Conservation (phyloP, 768 basidiomycete species). For the Fistulinella prunicolor region DNA sequence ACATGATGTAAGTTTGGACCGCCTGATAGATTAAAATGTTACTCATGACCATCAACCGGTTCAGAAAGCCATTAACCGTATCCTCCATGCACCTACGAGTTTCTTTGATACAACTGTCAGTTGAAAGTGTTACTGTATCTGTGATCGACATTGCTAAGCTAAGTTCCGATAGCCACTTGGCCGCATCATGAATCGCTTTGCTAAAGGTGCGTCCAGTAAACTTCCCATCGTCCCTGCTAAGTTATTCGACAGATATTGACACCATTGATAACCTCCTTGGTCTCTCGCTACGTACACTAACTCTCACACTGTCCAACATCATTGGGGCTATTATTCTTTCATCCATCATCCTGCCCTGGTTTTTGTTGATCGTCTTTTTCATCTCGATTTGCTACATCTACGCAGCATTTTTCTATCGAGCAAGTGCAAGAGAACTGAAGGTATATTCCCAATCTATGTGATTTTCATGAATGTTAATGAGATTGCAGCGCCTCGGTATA, state of each 20-base stretch:
- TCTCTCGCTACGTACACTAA: conserved; percentile 75
- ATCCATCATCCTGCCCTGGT: conserved; percentile 77
- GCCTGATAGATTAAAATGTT: background rate
- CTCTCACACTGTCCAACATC: conserved; percentile 59
- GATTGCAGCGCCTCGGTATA: conserved; percentile 51
- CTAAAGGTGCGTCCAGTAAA: conserved; percentile 51
- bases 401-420: conserved; percentile 78
- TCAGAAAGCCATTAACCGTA: conserved; percentile 58
- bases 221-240: background rate
- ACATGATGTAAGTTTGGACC: conserved; percentile 46
- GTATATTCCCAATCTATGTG: conserved; percentile 30
- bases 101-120: conserved; percentile 85
- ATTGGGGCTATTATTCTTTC: conserved; percentile 78
- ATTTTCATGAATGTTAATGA: conserved; percentile 1
- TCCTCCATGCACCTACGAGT: conserved; percentile 84
- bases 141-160: background rate
- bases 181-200: conserved; percentile 87
- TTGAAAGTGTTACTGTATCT: background rate
- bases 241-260: conserved; percentile 52
- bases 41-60: background rate
- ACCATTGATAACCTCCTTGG: conserved; percentile 75
- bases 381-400: conserved; percentile 63
- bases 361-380: conserved; percentile 68
- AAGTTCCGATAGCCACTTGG: conserved; percentile 58
- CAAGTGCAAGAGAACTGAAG: conserved; percentile 86